Percentiles rank a stretch among this genome's conserved stretches.
phyloP scores from a whole-genome alignment of 1,139 yeast species.

The Suhomyces anneliseae region DNA sequence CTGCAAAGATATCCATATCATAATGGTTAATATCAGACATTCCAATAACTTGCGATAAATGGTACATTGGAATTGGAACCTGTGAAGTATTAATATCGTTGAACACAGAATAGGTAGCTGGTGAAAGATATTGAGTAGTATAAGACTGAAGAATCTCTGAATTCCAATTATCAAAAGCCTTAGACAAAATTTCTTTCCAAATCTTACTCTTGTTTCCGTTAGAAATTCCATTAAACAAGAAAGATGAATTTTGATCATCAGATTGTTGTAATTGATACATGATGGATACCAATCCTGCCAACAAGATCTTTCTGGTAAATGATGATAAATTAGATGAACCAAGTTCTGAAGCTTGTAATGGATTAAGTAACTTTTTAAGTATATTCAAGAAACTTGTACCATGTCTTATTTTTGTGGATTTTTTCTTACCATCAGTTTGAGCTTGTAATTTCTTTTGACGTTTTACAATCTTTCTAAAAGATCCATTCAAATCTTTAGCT shows the following conservation, averaged over 20 bases:
- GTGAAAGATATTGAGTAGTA: constrained; percentile 7
- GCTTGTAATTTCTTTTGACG: constrained; percentile 36
- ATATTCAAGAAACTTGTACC: constrained; percentile 37
- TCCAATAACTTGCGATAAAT: constrained; percentile 71
- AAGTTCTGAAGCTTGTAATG: constrained; percentile 14
- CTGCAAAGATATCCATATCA: constrained; percentile 76
- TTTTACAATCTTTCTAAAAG: constrained; percentile 41
- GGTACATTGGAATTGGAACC: constrained; percentile 46
- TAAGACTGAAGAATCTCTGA: constrained; percentile 16
- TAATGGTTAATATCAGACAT: constrained; percentile 64
- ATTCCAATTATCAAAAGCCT: constrained; percentile 24
- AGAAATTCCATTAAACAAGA: constrained; percentile 33
- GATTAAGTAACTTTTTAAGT: constrained; percentile 34
- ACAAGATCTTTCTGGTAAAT: constrained; percentile 63
- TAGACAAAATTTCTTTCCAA: constrained; percentile 23
- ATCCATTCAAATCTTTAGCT: constrained; percentile 38
- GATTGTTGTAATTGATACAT: constrained; percentile 75
- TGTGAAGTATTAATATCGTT: constrained; percentile 16
- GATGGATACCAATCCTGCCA: constrained; percentile 70
- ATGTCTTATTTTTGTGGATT: constrained; percentile 17
- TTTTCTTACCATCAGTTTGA: constrained; percentile 9
- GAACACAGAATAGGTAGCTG: constrained; percentile 14
- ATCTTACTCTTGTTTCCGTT: constrained; percentile 15
- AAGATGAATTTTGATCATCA: constrained; percentile 55
- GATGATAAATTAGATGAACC: constrained; percentile 18